Percentiles rank a stretch among this genome's conserved stretches.
phyloP scores from a whole-genome alignment of 1,284 basidiomycete species.

The Malassezia furfur region DNA sequence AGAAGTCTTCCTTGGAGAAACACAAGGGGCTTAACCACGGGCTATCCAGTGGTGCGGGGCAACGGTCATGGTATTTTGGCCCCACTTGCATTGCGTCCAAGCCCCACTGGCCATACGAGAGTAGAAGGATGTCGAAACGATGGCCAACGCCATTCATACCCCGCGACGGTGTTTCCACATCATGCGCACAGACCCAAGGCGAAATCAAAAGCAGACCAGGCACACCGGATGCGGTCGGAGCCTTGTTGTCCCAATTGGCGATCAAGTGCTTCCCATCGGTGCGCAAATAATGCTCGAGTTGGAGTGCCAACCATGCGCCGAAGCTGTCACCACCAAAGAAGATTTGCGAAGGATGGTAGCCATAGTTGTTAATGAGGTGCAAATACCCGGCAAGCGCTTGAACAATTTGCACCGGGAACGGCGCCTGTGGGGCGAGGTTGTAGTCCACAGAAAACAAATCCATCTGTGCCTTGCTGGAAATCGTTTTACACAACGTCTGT shows the following conservation, averaged over 20 bases:
- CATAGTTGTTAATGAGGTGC: constrained; percentile 31
- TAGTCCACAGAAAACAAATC: constrained; percentile 46
- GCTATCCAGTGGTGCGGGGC: not conserved
- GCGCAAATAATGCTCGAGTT: constrained; percentile 39
- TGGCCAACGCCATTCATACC: not conserved
- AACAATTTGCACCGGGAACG: constrained; percentile 33
- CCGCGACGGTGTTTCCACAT: constrained; percentile 13
- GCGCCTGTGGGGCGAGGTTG: constrained; percentile 36
- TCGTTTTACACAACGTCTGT: constrained; percentile 27
- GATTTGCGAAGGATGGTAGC: constrained; percentile 38
- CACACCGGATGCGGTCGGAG: constrained; percentile 13
- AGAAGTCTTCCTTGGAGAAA: not conserved
- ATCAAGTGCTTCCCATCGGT: constrained; percentile 25
- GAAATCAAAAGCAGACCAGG: constrained; percentile 33
- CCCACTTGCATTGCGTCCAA: constrained; percentile 16
- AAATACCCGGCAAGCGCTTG: constrained; percentile 37
- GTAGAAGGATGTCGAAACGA: constrained; percentile 29
- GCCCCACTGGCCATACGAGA: constrained; percentile 34
- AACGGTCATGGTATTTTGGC: not conserved
- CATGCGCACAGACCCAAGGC: constrained; percentile 25
- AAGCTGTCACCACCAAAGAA: constrained; percentile 41
- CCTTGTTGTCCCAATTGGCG: constrained; percentile 1
- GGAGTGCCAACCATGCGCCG: constrained; percentile 32
- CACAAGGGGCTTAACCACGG: not conserved
- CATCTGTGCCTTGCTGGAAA: constrained; percentile 26